These are phyloP conservation scores for Fusarium foetens DNA, from an alignment of 2,329 filamentous ascomycete genomes.

Conservation along the genomic window DNA sequence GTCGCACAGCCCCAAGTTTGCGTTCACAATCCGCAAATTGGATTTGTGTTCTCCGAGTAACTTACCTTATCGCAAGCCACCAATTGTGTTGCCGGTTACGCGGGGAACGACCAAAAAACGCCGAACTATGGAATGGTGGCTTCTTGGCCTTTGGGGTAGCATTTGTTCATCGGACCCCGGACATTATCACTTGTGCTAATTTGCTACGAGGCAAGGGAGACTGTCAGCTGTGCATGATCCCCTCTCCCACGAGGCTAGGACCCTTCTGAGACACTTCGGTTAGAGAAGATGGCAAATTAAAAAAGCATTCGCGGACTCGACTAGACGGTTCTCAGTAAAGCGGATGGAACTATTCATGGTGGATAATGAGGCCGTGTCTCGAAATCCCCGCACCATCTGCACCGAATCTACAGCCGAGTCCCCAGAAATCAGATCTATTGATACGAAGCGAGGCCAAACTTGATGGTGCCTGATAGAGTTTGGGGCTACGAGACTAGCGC, in stretches of 20 bases:
- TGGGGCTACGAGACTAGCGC: constrained; percentile 14
- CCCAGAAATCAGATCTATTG: neutral
- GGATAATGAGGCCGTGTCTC: neutral
- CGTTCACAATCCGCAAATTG: neutral
- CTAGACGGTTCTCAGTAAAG: neutral
- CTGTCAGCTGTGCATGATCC: neutral
- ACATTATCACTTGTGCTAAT: neutral
- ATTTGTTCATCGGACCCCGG: neutral
- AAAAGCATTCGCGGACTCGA: neutral
- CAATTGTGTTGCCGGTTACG: neutral
- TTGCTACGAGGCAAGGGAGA: neutral
- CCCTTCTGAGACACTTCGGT: neutral
- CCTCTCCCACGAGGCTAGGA: constrained; percentile 11
- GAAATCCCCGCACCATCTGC: neutral
- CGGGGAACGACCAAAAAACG: neutral
- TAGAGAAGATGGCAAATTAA: neutral
- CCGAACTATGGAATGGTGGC: constrained; percentile 20
- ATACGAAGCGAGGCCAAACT: neutral
- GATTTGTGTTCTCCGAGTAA: neutral
- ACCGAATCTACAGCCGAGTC: neutral
- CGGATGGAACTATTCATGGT: neutral
- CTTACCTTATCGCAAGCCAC: constrained; percentile 2
- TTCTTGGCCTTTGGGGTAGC: neutral
- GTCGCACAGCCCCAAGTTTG: neutral
- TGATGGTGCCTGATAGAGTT: neutral